A percentile compares a stretch with the other conserved stretches of the same genome.
These are phyloP conservation scores for Basipetospora chlamydospora DNA, from an alignment of 2,329 filamentous ascomycete species.

Conservation along the genomic window DNA sequence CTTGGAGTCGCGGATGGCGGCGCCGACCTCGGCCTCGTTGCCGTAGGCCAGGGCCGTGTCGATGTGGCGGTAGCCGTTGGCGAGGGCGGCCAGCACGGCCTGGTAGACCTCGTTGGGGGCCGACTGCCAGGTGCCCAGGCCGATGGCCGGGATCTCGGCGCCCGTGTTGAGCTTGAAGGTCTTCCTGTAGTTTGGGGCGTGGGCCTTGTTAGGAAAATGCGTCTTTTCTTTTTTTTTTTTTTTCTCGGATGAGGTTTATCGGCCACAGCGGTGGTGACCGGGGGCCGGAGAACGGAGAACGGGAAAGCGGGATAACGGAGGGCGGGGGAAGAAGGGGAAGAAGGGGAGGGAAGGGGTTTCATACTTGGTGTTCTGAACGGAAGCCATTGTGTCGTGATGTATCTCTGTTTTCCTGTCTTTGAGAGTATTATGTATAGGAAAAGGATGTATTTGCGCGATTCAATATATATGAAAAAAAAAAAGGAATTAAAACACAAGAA, in stretches of 20 bases:
- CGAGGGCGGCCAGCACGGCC: slow-evolving; percentile 57
- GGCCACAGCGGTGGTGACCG: not conserved
- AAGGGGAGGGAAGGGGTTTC: slow-evolving; percentile 3
- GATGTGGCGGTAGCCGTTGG: slow-evolving; percentile 58
- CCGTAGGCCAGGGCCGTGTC: slow-evolving; percentile 65
- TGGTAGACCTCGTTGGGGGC: slow-evolving; percentile 50
- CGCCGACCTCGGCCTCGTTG: slow-evolving; percentile 57
- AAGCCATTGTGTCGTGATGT: slow-evolving; percentile 13
- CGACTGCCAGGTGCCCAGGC: slow-evolving; percentile 70
- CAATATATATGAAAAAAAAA: too few relatives aligned
- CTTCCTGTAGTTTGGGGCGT: slow-evolving; percentile 7
- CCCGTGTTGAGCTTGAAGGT: slow-evolving; percentile 61
- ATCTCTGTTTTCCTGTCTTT: too few relatives aligned
- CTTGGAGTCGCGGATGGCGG: slow-evolving; percentile 47
- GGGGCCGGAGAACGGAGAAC: not conserved
- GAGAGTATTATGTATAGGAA: too few relatives aligned
- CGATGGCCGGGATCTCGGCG: slow-evolving; percentile 62
- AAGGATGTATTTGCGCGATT: too few relatives aligned
- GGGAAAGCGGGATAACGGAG: not conserved
- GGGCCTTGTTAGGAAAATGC: not conserved
- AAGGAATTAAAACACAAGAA: too few relatives aligned
- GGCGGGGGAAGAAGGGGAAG: not conserved
- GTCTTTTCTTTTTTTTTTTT: too few relatives aligned
- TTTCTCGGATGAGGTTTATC: too few relatives aligned
- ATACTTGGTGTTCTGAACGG: slow-evolving; percentile 14